Conservation (phyloP, 2,329 filamentous ascomycete species). For the Penicillium sp. region DNA sequence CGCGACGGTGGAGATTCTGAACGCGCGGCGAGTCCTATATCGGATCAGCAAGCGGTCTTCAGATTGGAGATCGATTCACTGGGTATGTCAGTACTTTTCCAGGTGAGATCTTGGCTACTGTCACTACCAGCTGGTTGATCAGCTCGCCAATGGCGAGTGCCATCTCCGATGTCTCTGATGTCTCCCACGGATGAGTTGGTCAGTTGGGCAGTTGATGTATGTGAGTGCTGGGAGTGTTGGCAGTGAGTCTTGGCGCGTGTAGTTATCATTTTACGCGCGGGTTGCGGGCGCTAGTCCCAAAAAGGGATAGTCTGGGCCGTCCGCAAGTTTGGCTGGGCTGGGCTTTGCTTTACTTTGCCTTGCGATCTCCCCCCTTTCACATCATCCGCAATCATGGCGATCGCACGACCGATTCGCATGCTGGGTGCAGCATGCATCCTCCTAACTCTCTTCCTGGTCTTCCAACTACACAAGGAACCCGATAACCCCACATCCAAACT, state of each 20-base stretch:
- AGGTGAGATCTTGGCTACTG: conserved; percentile 60
- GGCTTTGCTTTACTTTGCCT: neutral
- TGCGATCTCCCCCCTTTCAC: conserved; percentile 22
- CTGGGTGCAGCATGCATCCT: conserved; percentile 72
- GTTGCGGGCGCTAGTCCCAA: conserved; percentile 30
- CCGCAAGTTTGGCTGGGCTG: neutral
- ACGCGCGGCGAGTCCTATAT: conserved; percentile 35
- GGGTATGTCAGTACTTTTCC: conserved; percentile 49
- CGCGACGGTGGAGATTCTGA: conserved; percentile 35
- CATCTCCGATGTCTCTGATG: conserved; percentile 60
- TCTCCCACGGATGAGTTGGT: no score
- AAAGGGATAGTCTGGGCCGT: conserved; percentile 20
- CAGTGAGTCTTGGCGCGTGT: neutral
- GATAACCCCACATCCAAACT: conserved; percentile 45
- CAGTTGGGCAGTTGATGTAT: no score
- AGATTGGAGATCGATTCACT: neutral
- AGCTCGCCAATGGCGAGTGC: conserved; percentile 69
- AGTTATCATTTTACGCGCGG: neutral
- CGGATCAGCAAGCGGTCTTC: conserved; percentile 11
- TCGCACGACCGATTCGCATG: conserved; percentile 82
- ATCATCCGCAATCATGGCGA: conserved; percentile 65
- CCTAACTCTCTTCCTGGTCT: conserved; percentile 78
- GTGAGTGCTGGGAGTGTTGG: neutral
- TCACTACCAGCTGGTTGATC: conserved; percentile 71
- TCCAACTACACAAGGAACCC: conserved; percentile 70